Conservation (phyloP, 441 rosid species). For the Manihot esculenta region DNA sequence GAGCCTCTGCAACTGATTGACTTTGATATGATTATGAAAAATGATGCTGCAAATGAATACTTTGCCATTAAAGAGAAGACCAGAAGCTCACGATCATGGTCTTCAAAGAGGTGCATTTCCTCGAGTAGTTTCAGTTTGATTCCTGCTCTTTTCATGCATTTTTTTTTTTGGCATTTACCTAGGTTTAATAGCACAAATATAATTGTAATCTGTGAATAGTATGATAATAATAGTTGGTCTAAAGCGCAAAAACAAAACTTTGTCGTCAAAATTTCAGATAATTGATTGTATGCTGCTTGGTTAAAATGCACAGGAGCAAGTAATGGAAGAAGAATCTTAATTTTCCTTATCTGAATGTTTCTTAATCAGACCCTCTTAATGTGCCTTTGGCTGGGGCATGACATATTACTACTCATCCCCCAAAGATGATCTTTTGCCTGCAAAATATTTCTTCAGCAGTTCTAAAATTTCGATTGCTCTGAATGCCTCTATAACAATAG, state of each 20-base stretch:
- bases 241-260: not conserved
- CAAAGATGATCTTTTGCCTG: not conserved
- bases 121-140: not conserved
- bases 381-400: not conserved
- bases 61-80: slow-evolving; percentile 2
- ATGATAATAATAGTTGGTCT: not conserved
- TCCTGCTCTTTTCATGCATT: not conserved
- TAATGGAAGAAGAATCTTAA: not conserved
- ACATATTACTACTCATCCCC: not conserved
- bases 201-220: not conserved
- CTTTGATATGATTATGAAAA: no score
- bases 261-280: slow-evolving; percentile 2
- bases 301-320: not conserved
- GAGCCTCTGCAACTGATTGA: no score
- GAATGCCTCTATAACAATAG: slow-evolving; percentile 28
- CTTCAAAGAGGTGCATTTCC: not conserved
- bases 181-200: not conserved
- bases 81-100: not conserved
- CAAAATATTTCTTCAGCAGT: not conserved
- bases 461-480: not conserved
- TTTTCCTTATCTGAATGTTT: not conserved
- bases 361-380: not conserved
- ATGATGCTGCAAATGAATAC: not conserved
- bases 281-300: not conserved
- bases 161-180: not conserved